A percentile compares a stretch with the other conserved stretches of the same genome.
Evolutionary conservation across 345 rosid genomes (phyloP).

Genomic region (Salix viminalis): DNA sequence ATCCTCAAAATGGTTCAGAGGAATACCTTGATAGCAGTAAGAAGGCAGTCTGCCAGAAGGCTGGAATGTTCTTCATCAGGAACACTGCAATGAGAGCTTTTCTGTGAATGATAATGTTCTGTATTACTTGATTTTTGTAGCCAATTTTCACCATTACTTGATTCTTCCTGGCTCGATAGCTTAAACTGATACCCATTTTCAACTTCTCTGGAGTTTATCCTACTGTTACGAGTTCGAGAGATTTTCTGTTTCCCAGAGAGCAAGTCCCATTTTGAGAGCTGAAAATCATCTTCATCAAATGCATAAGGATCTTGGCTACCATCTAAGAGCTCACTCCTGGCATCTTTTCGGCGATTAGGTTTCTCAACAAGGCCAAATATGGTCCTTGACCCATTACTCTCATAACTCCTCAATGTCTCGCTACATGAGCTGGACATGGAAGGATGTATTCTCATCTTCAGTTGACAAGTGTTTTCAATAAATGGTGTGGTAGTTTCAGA

Average conservation of each 20-base stretch:
- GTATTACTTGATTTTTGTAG: conserved; percentile 32
- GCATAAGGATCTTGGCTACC: conserved; percentile 76
- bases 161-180: conserved; percentile 42
- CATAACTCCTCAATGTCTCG: conserved; percentile 39
- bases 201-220: conserved; percentile 27
- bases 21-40: conserved; percentile 80
- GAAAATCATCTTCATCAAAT: conserved; percentile 70
- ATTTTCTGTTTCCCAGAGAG: conserved; percentile 47
- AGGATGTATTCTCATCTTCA: conserved; percentile 44
- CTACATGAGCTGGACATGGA: conserved; percentile 48
- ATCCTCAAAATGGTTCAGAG: neutral
- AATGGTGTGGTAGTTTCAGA: conserved; percentile 46
- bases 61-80: conserved; percentile 46
- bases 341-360: conserved; percentile 27
- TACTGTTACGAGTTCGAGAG: conserved; percentile 32
- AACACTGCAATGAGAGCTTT: conserved; percentile 33
- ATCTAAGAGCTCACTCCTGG: conserved; percentile 33
- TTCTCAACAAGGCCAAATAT: conserved; percentile 29
- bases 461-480: conserved; percentile 34
- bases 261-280: conserved; percentile 74
- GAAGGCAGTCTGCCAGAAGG: conserved; percentile 80
- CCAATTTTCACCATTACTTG: conserved; percentile 29
- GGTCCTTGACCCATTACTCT: conserved; percentile 39
- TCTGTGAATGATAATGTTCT: conserved; percentile 29
- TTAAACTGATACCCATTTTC: conserved; percentile 36